These are phyloP conservation scores for Coemansia furcata DNA, from an alignment of 192 early-diverging fungal species.

Conservation along the genomic window DNA sequence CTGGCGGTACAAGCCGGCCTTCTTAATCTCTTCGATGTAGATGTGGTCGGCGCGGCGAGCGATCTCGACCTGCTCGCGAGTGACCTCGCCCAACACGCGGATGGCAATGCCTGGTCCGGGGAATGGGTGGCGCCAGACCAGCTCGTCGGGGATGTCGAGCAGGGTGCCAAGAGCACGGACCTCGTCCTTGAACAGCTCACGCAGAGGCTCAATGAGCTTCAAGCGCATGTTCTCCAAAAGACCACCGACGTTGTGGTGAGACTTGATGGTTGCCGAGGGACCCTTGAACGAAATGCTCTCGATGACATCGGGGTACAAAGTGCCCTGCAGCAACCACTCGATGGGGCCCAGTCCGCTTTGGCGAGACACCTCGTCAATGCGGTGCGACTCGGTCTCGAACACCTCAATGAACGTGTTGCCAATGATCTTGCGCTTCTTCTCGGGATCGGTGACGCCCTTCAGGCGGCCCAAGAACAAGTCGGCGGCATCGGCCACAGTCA, in stretches of 20 bases:
- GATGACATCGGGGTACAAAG: slow-evolving; percentile 98
- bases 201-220: slow-evolving; percentile 96
- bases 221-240: slow-evolving; percentile 95
- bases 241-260: slow-evolving; percentile 99
- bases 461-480: slow-evolving; percentile 82
- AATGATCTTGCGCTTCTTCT: slow-evolving; percentile 98
- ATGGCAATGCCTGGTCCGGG: slow-evolving; percentile 99
- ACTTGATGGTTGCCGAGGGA: slow-evolving; percentile 97
- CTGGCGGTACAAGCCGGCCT: slow-evolving; percentile 92
- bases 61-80: slow-evolving; percentile 89
- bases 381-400: slow-evolving; percentile 89
- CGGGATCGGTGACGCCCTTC: slow-evolving; percentile 92
- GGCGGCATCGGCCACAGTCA: slow-evolving; percentile 86
- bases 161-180: slow-evolving; percentile 93
- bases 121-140: slow-evolving; percentile 99
- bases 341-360: slow-evolving; percentile 74
- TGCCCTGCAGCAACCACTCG: slow-evolving; percentile 96
- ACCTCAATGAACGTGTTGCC: slow-evolving; percentile 99
- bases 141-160: slow-evolving; percentile 87
- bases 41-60: slow-evolving; percentile 94
- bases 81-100: slow-evolving; percentile 95
- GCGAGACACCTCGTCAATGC: slow-evolving; percentile 78
- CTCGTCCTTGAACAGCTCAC: slow-evolving; percentile 99
- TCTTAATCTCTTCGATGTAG: slow-evolving; percentile 99
- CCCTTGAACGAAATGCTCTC: slow-evolving; percentile 99